Evolutionary conservation across 768 basidiomycete species (phyloP).

Genomic region (Flagelloscypha sp.): DNA sequence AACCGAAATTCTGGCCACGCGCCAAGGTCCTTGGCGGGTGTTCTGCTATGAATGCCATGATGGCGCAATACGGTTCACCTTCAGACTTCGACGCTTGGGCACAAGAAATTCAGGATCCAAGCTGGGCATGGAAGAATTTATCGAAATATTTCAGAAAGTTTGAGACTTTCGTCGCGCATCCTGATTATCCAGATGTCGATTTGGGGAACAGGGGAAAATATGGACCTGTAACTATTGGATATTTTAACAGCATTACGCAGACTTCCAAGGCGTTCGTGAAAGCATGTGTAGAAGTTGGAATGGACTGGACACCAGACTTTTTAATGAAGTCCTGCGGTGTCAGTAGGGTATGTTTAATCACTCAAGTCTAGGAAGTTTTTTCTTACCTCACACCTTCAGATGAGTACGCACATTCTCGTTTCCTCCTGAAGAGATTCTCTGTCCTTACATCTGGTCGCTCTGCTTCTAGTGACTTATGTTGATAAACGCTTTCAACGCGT

Average conservation of each 20-base stretch:
- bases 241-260: constrained; percentile 32
- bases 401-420: constrained; percentile 65
- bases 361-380: constrained; percentile 22
- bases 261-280: constrained; percentile 40
- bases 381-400: neutral
- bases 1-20: constrained; percentile 54
- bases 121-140: constrained; percentile 33
- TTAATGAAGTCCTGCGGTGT: constrained; percentile 50
- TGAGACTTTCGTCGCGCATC: constrained; percentile 47
- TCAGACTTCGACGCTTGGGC: constrained; percentile 52
- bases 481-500: constrained; percentile 43
- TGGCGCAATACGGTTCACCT: constrained; percentile 59
- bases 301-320: constrained; percentile 46
- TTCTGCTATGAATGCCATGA: constrained; percentile 60
- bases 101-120: constrained; percentile 31
- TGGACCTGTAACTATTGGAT: constrained; percentile 56
- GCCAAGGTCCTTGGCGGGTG: constrained; percentile 70
- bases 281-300: constrained; percentile 40
- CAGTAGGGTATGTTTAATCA: constrained; percentile 34
- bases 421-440: constrained; percentile 59
- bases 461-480: constrained; percentile 61
- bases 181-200: constrained; percentile 43
- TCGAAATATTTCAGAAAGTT: constrained; percentile 73
- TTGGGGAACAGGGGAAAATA: constrained; percentile 32
- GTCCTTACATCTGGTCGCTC: constrained; percentile 45